Percentiles rank a stretch among this genome's conserved stretches.
Evolutionary conservation across 306 rosid genomes (phyloP).

Genomic region (Vicia villosa): DNA sequence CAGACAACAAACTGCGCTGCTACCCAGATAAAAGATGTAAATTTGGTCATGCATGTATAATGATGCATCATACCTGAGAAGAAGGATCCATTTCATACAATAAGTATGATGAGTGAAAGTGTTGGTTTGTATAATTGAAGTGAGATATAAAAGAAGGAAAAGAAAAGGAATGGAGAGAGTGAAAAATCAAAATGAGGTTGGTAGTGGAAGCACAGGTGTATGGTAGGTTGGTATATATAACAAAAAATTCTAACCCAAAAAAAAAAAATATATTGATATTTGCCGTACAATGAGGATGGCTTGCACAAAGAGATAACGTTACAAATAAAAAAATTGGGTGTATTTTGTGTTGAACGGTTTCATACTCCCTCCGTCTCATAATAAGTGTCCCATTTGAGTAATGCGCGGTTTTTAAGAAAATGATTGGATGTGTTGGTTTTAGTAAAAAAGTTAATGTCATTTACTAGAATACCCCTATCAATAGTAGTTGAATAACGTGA

Average conservation of each 20-base stretch:
- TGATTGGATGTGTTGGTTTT: too few relatives aligned
- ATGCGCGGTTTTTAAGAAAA: too few relatives aligned
- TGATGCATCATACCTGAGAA: conserved; percentile 64
- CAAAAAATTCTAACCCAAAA: conserved; percentile 39
- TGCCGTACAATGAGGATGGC: conserved; percentile 56
- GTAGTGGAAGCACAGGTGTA: conserved; percentile 33
- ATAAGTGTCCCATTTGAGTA: too few relatives aligned
- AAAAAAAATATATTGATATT: conserved; percentile 38
- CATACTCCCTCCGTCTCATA: too few relatives aligned
- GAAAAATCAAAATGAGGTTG: conserved; percentile 47
- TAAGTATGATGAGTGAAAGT: not conserved
- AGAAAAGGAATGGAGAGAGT: not conserved
- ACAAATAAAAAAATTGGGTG: not conserved
- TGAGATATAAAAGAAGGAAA: not conserved
- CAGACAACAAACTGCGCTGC: too few relatives aligned
- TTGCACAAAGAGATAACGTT: conserved; percentile 70
- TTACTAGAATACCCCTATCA: too few relatives aligned
- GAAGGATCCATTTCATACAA: conserved; percentile 79
- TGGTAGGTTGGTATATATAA: conserved; percentile 42
- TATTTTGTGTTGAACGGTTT: too few relatives aligned
- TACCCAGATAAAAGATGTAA: too few relatives aligned
- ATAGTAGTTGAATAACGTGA: too few relatives aligned
- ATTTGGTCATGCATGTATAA: not conserved
- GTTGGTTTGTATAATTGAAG: conserved; percentile 6
- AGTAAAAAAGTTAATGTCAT: too few relatives aligned